These are phyloP conservation scores for Phaeosphaeria sp. DNA, from an alignment of 2,329 filamentous ascomycete genomes.

Conservation along the genomic window DNA sequence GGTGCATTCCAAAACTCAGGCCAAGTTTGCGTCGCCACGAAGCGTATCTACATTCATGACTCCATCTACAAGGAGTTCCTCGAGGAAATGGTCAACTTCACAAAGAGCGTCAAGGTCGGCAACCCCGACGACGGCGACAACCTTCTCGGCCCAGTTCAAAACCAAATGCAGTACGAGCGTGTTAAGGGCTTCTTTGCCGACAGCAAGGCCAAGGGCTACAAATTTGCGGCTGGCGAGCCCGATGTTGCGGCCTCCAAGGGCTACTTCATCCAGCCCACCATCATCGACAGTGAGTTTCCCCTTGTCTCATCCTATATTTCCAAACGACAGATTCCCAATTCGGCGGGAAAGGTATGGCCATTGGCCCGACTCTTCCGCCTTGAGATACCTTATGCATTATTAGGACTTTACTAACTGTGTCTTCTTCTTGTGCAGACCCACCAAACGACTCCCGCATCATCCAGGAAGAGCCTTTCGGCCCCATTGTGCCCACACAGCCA, in stretches of 20 bases:
- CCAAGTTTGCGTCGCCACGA: conserved; percentile 52
- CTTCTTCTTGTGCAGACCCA: too few relatives aligned
- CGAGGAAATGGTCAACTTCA: conserved; percentile 53
- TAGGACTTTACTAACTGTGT: too few relatives aligned
- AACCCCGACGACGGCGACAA: conserved; percentile 51
- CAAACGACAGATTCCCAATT: too few relatives aligned
- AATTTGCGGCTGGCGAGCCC: conserved; percentile 59
- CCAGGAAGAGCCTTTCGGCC: conserved; percentile 68
- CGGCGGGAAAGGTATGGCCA: too few relatives aligned
- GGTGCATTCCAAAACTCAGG: conserved; percentile 64
- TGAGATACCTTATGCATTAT: too few relatives aligned
- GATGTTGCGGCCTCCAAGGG: conserved; percentile 49
- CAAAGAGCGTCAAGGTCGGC: conserved; percentile 52
- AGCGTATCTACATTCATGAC: conserved; percentile 48
- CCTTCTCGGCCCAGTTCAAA: conserved; percentile 67
- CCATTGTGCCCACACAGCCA: conserved; percentile 69
- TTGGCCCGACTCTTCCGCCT: too few relatives aligned
- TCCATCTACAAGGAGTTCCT: conserved; percentile 48
- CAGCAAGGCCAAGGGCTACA: conserved; percentile 60
- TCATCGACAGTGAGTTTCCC: too few relatives aligned
- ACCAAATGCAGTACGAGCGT: conserved; percentile 69
- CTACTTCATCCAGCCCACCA: conserved; percentile 66
- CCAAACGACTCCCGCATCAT: conserved; percentile 64
- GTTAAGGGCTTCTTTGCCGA: conserved; percentile 64
- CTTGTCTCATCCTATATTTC: too few relatives aligned